Evolutionary conservation across 2,329 filamentous ascomycete genomes (phyloP).

Genomic region (Trichoderma oligosporum): DNA sequence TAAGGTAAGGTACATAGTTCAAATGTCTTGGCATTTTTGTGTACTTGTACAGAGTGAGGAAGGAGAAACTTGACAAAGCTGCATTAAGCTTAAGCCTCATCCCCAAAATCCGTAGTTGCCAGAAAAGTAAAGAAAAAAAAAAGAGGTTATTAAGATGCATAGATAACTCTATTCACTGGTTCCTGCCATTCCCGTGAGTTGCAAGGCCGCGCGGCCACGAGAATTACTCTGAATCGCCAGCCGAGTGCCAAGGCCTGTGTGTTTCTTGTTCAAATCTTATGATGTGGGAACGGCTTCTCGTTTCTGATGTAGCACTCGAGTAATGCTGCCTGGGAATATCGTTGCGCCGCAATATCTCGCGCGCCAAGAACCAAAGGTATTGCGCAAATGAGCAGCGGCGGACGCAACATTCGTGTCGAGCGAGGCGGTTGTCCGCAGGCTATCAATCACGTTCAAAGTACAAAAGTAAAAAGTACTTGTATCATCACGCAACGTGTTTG

Average conservation of each 20-base stretch:
- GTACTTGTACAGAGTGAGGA: not conserved
- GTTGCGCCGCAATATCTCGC: no score
- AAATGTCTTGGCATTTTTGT: not conserved
- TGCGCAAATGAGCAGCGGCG: not conserved
- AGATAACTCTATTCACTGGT: slow-evolving; percentile 1
- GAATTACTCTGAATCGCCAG: slow-evolving; percentile 16
- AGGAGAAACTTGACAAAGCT: not conserved
- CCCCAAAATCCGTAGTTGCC: not conserved
- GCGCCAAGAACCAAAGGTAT: not conserved
- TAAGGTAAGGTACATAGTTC: not conserved
- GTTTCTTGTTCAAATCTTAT: slow-evolving; percentile 8
- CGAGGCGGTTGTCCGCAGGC: slow-evolving; percentile 4
- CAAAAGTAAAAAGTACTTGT: not conserved
- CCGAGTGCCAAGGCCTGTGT: slow-evolving; percentile 15
- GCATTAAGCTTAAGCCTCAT: not conserved
- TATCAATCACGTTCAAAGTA: slow-evolving; percentile 9
- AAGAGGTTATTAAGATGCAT: slow-evolving; percentile 3
- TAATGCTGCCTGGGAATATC: no score
- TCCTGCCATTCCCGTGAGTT: not conserved
- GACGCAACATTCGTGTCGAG: no score
- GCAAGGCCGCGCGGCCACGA: slow-evolving; percentile 9
- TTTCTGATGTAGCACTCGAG: no score
- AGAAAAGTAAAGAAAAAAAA: not conserved
- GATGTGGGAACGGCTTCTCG: not conserved
- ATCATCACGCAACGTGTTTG: slow-evolving; percentile 9